Base-by-base conservation (phyloP, 805 yeast species). In the Saturnispora galanensis region DNA sequence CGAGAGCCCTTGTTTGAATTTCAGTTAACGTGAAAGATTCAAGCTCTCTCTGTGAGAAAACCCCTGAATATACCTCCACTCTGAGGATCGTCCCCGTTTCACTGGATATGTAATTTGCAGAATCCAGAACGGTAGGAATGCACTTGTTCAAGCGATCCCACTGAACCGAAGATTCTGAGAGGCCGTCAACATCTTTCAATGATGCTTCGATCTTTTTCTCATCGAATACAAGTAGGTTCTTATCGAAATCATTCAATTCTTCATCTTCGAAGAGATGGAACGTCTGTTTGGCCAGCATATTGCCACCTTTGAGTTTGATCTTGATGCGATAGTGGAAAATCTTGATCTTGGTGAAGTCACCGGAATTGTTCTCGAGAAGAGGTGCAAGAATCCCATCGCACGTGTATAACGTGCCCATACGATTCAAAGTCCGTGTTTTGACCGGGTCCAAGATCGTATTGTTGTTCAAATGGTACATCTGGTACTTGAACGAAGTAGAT, bases 51-150 rank as follows among this genome's bases (percentile, higher is more conserved):
- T 52, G 50, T 5, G 66, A 49, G 49, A 86, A 72, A 48, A 77
- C 79, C 1, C 75, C 71, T 12, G 63, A 59, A 38, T 69, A 73
- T 0, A 82, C 62, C 50, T 77, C 76, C 12, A 80, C 69, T 47
- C 82, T 59, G 13, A 83, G 39, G n/a, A 73, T 48, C 12, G 65
- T 70, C 32, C 70, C 68, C 0, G 78, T 69, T 28, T 63, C 63
- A 17, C 65, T 56, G 34, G 76, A 71, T 1, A 72, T 67, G 53
- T 60, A 76, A 10, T 68, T 69, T 2, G 74, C 76, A 15, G 70
- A 62, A 47, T 76, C 79, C 9, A 70, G 35, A 2, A 71, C 39
- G 10, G 54, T 50, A 1, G 76, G 74, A 12, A 64, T 34, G 0
- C 63, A 54, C 12, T 48, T 49, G 2, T 42, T n/a, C 10, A 33